These are phyloP conservation scores for Wallacemonas sp. DNA, from an alignment of 208 protist species.

Conservation along the genomic window DNA sequence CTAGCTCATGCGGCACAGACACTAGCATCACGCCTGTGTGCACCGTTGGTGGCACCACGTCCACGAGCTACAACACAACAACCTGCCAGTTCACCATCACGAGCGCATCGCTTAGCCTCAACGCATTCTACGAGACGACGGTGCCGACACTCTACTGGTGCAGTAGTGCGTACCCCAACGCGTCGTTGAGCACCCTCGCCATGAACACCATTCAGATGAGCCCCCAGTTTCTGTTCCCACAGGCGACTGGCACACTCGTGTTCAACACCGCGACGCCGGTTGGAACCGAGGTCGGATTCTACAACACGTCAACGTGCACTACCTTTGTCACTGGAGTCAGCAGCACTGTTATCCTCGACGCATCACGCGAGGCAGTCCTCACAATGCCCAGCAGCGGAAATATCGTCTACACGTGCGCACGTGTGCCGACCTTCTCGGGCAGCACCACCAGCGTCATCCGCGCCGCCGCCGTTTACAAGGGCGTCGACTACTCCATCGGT, in stretches of 20 bases:
- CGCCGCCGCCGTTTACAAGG: slow-evolving; percentile 29
- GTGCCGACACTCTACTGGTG: slow-evolving; percentile 61
- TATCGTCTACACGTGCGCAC: slow-evolving; percentile 44
- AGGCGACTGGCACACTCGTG: slow-evolving; percentile 20
- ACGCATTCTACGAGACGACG: slow-evolving; percentile 20
- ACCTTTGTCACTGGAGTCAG: slow-evolving; percentile 7
- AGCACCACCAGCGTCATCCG: slow-evolving; percentile 20
- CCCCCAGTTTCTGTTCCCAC: slow-evolving; percentile 35
- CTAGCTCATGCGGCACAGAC: slow-evolving; percentile 22
- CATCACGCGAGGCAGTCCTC: slow-evolving; percentile 14
- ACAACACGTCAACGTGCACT: slow-evolving; percentile 29
- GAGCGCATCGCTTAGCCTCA: slow-evolving; percentile 22
- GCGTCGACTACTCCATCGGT: slow-evolving; percentile 31
- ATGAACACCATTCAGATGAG: slow-evolving; percentile 33
- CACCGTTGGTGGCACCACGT: slow-evolving; percentile 25
- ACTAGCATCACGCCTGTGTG: slow-evolving; percentile 30
- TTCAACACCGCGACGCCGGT: slow-evolving; percentile 47
- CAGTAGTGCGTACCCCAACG: slow-evolving; percentile 30
- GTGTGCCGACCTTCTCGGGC: slow-evolving; percentile 31
- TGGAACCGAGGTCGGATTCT: slow-evolving; percentile 47
- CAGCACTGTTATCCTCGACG: slow-evolving; percentile 17
- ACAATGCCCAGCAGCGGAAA: slow-evolving; percentile 15
- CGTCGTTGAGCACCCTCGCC: slow-evolving; percentile 27
- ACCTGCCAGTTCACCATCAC: slow-evolving; percentile 58
- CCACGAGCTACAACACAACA: slow-evolving; percentile 30